Conservation (phyloP, 2,329 filamentous ascomycete species). For the Colletotrichum acutatum region DNA sequence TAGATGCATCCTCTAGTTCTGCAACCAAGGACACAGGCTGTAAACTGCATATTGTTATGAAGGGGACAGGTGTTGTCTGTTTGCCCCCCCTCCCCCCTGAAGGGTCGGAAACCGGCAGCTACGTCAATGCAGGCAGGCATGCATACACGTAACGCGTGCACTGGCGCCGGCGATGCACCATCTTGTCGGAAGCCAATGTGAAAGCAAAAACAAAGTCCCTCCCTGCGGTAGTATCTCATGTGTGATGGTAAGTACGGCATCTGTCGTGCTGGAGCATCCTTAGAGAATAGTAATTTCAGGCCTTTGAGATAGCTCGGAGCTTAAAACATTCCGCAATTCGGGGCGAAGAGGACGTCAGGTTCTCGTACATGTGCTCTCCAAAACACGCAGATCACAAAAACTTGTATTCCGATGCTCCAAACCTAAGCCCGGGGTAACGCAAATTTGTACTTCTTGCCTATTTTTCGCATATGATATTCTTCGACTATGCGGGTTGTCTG, state of each 20-base stretch:
- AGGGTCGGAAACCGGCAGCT: slow-evolving; percentile 24
- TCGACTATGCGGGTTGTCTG: neutral
- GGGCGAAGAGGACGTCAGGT: too few species aligned
- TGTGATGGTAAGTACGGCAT: neutral
- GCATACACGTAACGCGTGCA: slow-evolving; percentile 3
- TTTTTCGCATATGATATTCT: too few species aligned
- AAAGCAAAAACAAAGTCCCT: neutral
- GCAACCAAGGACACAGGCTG: too few species aligned
- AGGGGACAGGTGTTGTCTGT: neutral
- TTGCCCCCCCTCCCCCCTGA: neutral
- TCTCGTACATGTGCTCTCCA: neutral
- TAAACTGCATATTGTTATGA: neutral
- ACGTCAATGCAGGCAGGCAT: slow-evolving; percentile 27
- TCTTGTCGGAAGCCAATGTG: neutral
- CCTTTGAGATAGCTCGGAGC: neutral
- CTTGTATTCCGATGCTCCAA: too few species aligned
- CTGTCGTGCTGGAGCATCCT: neutral
- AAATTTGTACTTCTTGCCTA: too few species aligned
- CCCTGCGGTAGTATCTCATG: neutral
- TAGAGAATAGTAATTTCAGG: neutral
- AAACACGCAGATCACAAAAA: neutral
- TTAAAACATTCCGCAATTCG: too few species aligned
- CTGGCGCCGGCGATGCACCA: neutral
- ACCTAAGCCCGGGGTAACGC: too few species aligned
- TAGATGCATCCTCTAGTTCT: neutral